Conservation (phyloP, 306 rosid genomes). For the Cajanus cajan region DNA sequence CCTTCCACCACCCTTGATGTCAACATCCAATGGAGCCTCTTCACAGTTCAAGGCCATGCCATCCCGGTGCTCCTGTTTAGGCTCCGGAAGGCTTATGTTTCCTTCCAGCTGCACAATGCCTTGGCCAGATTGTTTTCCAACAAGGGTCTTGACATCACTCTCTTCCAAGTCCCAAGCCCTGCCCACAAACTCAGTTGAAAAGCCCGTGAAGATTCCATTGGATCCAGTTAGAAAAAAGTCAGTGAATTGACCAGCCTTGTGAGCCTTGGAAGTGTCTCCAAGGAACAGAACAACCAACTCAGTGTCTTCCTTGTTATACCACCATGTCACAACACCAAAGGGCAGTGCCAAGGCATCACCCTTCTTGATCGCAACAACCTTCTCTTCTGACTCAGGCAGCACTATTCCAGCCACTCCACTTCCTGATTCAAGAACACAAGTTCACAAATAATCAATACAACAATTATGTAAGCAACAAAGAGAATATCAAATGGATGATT, state of each 20-base stretch:
- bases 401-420: conserved; percentile 65
- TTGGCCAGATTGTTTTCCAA: conserved; percentile 49
- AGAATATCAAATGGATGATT: background rate
- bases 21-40: conserved; percentile 81
- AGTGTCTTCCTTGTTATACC: conserved; percentile 69
- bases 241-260: conserved; percentile 78
- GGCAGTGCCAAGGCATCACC: conserved; percentile 90
- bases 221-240: conserved; percentile 65
- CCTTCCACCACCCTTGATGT: conserved; percentile 71
- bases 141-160: conserved; percentile 48
- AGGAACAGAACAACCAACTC: conserved; percentile 70
- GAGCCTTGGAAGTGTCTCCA: conserved; percentile 81
- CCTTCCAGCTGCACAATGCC: conserved; percentile 60
- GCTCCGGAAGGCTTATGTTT: conserved; percentile 44
- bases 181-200: conserved; percentile 66
- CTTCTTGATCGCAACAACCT: conserved; percentile 68
- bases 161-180: conserved; percentile 82
- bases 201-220: conserved; percentile 73
- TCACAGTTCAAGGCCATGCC: conserved; percentile 74
- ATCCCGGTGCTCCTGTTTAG: conserved; percentile 52
- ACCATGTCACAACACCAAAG: conserved; percentile 84
- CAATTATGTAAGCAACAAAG: background rate
- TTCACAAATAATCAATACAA: background rate
- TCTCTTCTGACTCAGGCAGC: conserved; percentile 71
- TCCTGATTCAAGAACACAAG: conserved; percentile 35